Evolutionary conservation across 495 filamentous ascomycete species (phyloP), one percentile per base, ranked within the genome.

Genomic region (Penicillium subrubescens): DNA sequence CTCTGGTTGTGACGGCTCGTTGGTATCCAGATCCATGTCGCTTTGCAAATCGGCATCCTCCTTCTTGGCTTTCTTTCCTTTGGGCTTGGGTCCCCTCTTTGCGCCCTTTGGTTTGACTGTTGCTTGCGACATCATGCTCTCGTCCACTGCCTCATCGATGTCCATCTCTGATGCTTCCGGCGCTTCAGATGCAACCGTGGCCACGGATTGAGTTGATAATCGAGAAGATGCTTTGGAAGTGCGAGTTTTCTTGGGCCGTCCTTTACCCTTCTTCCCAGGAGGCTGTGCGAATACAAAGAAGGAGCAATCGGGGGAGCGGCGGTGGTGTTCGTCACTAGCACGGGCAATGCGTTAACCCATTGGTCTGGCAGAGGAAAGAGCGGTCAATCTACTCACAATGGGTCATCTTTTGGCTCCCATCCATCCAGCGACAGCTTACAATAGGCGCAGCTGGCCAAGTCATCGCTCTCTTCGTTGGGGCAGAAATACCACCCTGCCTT

Each of bases 401-500:
- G 94, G 68, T 94, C 88, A 75, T 98, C 94, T 67, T 89, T 88
- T 14, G 91, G 88, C 71, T 97, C 94, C 94, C 94, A 98, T 2
- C 91, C 92, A 73, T 96, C 92, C 52, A 98, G 83, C 34, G 87
- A 90, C 33, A 97, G 75, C 39, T 86, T 84, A 75, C 95, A 99
- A 74, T 98, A 97, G 19, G 88, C 85, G 72, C 95, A 99, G 14
- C 86, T 93, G 3, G 90, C 91, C 74, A 92, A 87, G 75, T 99
- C 95, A 59, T 92, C 85, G 31, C 86, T 89, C 37, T 94, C 93
- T 37, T 83, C 80, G 1, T 83, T 91, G 0, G 95, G 95, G 37
- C 92, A 93, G 75, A 94, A 97, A 72, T 90, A 92, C 92, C 94
- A 99, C 17, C 95, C 95, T 8, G 91, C 91, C 60, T 92, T 90